phyloP scores from a whole-genome alignment of 2,329 filamentous ascomycete genomes.

The Colletotrichum scovillei region DNA sequence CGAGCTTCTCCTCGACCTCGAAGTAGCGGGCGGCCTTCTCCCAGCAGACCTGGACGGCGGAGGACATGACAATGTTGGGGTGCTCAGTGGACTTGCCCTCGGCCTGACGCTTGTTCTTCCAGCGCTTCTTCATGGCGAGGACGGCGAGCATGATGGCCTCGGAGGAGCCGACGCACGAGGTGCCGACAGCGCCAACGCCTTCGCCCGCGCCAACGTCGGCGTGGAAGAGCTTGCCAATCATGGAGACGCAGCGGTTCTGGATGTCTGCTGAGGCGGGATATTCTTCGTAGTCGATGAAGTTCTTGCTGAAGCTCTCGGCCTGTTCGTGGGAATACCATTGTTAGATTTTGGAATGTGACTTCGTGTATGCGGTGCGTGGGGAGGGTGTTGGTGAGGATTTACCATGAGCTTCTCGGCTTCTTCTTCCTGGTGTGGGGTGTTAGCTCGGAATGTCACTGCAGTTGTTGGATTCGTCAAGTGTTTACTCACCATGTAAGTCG shows the following conservation, averaged over 20 bases:
- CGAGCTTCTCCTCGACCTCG: slow-evolving; percentile 89
- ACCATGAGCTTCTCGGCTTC: slow-evolving; percentile 95
- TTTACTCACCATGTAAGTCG: slow-evolving; percentile 86
- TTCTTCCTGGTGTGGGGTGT: slow-evolving; percentile 72
- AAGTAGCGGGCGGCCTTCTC: slow-evolving; percentile 92
- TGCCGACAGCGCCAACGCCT: slow-evolving; percentile 79
- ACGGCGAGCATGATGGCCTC: slow-evolving; percentile 88
- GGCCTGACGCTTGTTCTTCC: slow-evolving; percentile 87
- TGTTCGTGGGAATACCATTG: neutral
- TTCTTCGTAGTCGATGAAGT: slow-evolving; percentile 93
- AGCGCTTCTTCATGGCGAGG: slow-evolving; percentile 94
- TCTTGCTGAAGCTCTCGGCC: slow-evolving; percentile 87
- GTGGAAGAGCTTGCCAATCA: slow-evolving; percentile 92
- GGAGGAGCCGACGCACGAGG: slow-evolving; percentile 88
- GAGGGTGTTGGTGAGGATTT: neutral
- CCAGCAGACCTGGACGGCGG: slow-evolving; percentile 97
- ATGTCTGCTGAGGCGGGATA: slow-evolving; percentile 85
- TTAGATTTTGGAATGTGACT: neutral
- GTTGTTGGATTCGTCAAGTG: neutral
- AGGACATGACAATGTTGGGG: slow-evolving; percentile 96
- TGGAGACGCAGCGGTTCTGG: slow-evolving; percentile 91
- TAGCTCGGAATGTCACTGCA: slow-evolving; percentile 13
- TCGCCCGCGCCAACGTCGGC: slow-evolving; percentile 68
- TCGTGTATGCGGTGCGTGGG: neutral
- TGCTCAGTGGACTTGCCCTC: slow-evolving; percentile 83